Base-by-base conservation (phyloP, 1,284 basidiomycete species). In the Rhodofomes roseus region DNA sequence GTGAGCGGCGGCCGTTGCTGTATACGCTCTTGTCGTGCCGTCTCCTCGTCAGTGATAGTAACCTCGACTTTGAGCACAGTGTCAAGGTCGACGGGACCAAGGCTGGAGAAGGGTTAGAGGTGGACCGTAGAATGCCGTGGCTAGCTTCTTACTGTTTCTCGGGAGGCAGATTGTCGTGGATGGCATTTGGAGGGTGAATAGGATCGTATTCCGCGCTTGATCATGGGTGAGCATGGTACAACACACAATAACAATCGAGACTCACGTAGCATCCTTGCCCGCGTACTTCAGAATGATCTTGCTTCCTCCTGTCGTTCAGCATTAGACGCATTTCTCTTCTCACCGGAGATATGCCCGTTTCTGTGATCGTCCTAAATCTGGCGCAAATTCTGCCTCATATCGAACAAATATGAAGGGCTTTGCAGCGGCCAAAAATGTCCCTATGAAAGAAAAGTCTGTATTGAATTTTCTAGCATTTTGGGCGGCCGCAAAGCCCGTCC, bases 181-280 rank as follows among this genome's bases (percentile, higher is more conserved):
- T 93, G 1, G 92, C 89, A 66, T 95, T 88, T 3, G 92, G 93
- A 0, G 93, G 93, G 69, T 96, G 93, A 46, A 95, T 93, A 8
- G 90, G 88, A 57, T 92, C 91, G 63, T 93, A 93, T 73, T 91
- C 92, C 63, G 84, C 84, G 0, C 84, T 61, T 31, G 50, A 12
- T 9, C 31, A 52, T 14, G 4, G 1, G 5, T 84, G 61, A 25
- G 31, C 22, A 65, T 37, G 31, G 48, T 29, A 34, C 31, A 34
- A 34, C 11, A 11, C 40, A 18, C n/a, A 14, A 60, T 34, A 41
- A n/a, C 16, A 4, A 8, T 20, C 5, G 18, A 23, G 34, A 66
- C 81, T 54, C 64, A 83, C 81, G 89, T 92, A 1, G 88, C 90
- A 63, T 92, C 90, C 67, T 84, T 88, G 22, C 90, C 90, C 0